Percentiles rank a stretch among this genome's conserved stretches.
These are phyloP conservation scores for Stemphylium vesicarium DNA, from an alignment of 2,329 filamentous ascomycete genomes.

Conservation along the genomic window DNA sequence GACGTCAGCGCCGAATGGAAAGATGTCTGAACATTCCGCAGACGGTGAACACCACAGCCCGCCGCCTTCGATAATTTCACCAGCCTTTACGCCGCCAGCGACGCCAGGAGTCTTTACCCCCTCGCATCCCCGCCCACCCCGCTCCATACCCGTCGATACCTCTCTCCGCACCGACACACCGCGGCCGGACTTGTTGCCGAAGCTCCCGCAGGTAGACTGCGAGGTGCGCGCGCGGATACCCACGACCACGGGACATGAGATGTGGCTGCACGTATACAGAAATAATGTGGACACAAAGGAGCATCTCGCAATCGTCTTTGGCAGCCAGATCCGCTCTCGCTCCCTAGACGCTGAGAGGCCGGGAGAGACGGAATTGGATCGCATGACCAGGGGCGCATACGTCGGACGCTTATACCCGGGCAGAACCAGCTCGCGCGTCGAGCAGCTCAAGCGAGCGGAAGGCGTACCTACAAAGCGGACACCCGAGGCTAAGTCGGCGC, in stretches of 20 bases:
- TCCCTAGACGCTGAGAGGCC: constrained; percentile 72
- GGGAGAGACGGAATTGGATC: constrained; percentile 84
- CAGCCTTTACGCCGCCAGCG: constrained; percentile 53
- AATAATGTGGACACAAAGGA: constrained; percentile 96
- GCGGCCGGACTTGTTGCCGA: constrained; percentile 76
- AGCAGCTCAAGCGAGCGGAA: constrained; percentile 54
- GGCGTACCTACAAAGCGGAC: constrained; percentile 31
- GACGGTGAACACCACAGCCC: constrained; percentile 23
- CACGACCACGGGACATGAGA: constrained; percentile 88
- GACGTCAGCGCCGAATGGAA: constrained; percentile 21
- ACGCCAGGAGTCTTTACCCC: constrained; percentile 44
- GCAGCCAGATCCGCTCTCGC: constrained; percentile 77
- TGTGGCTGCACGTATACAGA: constrained; percentile 94
- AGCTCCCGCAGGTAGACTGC: constrained; percentile 86
- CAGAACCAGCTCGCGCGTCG: constrained; percentile 74
- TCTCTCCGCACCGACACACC: constrained; percentile 43
- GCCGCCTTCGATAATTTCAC: constrained; percentile 55
- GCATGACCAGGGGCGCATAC: constrained; percentile 95
- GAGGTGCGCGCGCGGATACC: constrained; percentile 94
- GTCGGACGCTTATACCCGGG: constrained; percentile 86
- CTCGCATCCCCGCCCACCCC: constrained; percentile 43
- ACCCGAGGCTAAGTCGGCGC: constrained; percentile 9
- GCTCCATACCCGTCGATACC: constrained; percentile 53
- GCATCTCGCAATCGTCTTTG: constrained; percentile 96
- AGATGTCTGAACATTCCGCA: constrained; percentile 21